Percentiles rank a stretch among this genome's conserved stretches.
Conservation (phyloP, 2,329 filamentous ascomycete genomes). For the Alternaria sp. region DNA sequence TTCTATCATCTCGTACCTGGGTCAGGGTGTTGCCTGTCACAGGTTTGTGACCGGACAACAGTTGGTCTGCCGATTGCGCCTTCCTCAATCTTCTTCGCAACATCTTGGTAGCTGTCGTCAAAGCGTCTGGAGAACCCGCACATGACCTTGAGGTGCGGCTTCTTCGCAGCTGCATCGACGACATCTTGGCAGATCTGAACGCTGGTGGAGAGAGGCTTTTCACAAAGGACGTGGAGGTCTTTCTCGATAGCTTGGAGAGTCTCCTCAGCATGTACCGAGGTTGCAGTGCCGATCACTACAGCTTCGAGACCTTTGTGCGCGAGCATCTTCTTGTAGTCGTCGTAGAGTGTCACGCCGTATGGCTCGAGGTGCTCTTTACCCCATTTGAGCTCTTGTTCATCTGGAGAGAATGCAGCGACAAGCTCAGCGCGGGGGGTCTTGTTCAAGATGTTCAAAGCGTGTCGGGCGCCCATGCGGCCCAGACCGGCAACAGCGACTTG, state of each 20-base stretch:
- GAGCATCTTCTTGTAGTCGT: slow-evolving; percentile 57
- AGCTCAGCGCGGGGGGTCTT: slow-evolving; percentile 56
- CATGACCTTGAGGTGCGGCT: slow-evolving; percentile 52
- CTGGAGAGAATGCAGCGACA: slow-evolving; percentile 58
- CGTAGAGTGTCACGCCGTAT: slow-evolving; percentile 54
- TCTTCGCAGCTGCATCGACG: slow-evolving; percentile 44
- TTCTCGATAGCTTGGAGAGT: slow-evolving; percentile 44
- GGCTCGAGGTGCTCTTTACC: slow-evolving; percentile 53
- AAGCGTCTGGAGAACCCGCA: slow-evolving; percentile 55
- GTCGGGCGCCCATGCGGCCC: slow-evolving; percentile 61
- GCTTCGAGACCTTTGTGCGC: slow-evolving; percentile 50
- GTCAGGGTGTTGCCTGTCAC: slow-evolving; percentile 45
- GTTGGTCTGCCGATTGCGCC: slow-evolving; percentile 50
- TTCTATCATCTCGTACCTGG: slow-evolving; percentile 4
- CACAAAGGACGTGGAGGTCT: slow-evolving; percentile 47
- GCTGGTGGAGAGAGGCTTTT: slow-evolving; percentile 49
- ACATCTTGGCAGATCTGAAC: slow-evolving; percentile 39
- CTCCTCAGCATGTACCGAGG: slow-evolving; percentile 45
- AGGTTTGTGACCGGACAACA: slow-evolving; percentile 52
- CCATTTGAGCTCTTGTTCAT: slow-evolving; percentile 54
- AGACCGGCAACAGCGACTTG: slow-evolving; percentile 58
- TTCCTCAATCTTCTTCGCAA: slow-evolving; percentile 42
- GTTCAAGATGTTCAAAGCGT: slow-evolving; percentile 57
- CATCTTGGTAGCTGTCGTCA: slow-evolving; percentile 52
- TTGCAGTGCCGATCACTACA: slow-evolving; percentile 48